These are phyloP conservation scores for Cryphonectria japonica DNA, from an alignment of 2,329 filamentous ascomycete genomes.

Conservation along the genomic window DNA sequence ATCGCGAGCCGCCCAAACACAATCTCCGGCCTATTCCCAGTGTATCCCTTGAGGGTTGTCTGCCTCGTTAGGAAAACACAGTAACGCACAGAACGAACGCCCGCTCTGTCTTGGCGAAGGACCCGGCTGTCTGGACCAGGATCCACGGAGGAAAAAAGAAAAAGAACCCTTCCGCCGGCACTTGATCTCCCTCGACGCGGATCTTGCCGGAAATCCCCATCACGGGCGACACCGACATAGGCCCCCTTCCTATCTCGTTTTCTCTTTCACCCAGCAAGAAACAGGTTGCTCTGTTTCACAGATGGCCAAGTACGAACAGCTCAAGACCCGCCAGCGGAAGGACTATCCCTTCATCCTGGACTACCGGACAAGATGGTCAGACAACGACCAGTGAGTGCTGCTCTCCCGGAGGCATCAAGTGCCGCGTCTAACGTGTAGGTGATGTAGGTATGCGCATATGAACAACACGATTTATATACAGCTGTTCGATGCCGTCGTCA, in stretches of 20 bases:
- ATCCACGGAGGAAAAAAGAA: background rate
- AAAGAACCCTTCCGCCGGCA: background rate
- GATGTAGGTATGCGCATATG: slow-evolving; percentile 75
- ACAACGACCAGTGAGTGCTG: slow-evolving; percentile 29
- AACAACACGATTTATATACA: slow-evolving; percentile 90
- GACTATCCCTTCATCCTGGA: slow-evolving; percentile 82
- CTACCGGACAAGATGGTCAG: slow-evolving; percentile 84
- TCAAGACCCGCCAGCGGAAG: slow-evolving; percentile 65
- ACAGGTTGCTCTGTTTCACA: background rate
- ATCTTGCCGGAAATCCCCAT: background rate
- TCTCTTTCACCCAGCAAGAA: background rate
- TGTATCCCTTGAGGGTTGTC: background rate
- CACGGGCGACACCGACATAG: background rate
- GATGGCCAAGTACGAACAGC: slow-evolving; percentile 42
- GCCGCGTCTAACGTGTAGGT: background rate
- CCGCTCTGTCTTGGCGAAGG: slow-evolving; percentile 14
- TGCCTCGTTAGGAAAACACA: slow-evolving; percentile 25
- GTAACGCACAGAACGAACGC: slow-evolving; percentile 8
- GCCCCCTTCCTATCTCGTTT: background rate
- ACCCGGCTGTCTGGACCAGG: slow-evolving; percentile 17
- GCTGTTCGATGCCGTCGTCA: slow-evolving; percentile 88
- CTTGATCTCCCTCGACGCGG: background rate
- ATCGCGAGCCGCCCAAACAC: slow-evolving; percentile 16
- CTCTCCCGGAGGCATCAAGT: background rate
- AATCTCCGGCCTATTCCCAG: slow-evolving; percentile 30